Base-by-base conservation (phyloP, 176 grass and related monocot genomes). In the Eleusine indica region DNA sequence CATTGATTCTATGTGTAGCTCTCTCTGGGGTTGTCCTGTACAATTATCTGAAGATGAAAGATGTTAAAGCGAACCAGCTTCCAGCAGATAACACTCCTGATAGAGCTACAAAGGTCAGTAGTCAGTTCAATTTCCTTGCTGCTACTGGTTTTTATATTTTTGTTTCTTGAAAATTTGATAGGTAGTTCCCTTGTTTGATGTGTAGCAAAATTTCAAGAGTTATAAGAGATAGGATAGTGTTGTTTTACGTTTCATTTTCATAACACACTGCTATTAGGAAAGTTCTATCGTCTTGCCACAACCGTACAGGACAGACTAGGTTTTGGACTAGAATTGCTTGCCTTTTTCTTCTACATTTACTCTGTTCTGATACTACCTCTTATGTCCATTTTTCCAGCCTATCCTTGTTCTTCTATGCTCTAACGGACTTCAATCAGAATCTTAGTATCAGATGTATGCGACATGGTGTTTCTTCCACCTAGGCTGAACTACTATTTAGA, bases 31-130 rank as follows among this genome's bases (percentile, higher is more conserved):
- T 99, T 80, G 91, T 96, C 73, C 82, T 99, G 88, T 99, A 99
- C 87, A 99, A 99, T 82, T 99, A 99, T 86, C 91, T 99, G 91
- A 99, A 99, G 87, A 92, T 99, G 67, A 99, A 83, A 89, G 97
- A 99, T 87, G 91, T 85, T 62, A 86, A 82, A 91, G 87, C 87
- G 39, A 99, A 84, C 56, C 83, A 87, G 83, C 77, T 94, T 78
- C 93, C 91, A 71, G 52, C 75, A 42, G 93, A 99, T 71, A 89
- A 28, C 53, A 73, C 43, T 85, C 83, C 85, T 74, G 91, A 93
- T 64, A 96, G 91, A 84, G 83, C 71, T 76, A 94, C 83, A 71
- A 93, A 91, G 90, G 78, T 97, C 58, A 79, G 52, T 76, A 74
- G 78, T 97, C 56, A 72, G 43, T 72, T 71, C 2, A 37, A 69